Base-by-base conservation (phyloP, 495 filamentous ascomycete species). In the Neurospora sp. region DNA sequence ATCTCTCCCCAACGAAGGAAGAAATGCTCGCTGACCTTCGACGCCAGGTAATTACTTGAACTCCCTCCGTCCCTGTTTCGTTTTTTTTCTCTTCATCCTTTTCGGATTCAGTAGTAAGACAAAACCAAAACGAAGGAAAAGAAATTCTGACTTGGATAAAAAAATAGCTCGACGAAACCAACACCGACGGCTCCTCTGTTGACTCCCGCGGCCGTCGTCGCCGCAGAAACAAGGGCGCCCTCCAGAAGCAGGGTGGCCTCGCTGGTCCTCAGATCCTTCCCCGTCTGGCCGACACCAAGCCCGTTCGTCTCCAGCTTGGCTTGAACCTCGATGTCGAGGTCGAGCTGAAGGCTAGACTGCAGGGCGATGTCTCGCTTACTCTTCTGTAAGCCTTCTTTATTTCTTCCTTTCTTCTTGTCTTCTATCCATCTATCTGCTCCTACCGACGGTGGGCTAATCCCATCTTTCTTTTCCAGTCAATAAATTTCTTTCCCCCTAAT, bases 271-370 rank as follows among this genome's bases (percentile, higher is more conserved):
- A 74, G 1, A 27, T 75, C 14, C 20, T 79, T 2, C 77, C 76
- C 14, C 75, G 78, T 6, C 62, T 78, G 18, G 75, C 79, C 39
- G 77, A 81, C 10, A 78, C 76, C n/a, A 82, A 81, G 74, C 81
- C 81, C 11, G 79, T 82, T 4, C 69, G 76, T 18, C 76, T 82
- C 40, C 78, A 80, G 76, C 73, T 81, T 12, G 79, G 78, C 7
- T 74, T 83, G 70, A 80, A 83, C 71, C 75, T 82, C 48, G 75
- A 83, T 40, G 76, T 83, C 31, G 78, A 83, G 71, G 14, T 82
- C 66, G 79, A 83, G 76, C 72, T 82, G 41, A 78, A 83, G 78
- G 79, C 81, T 1, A 74, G 76, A 66, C 74, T 82, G 23, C 72
- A 81, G 72, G 81, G 81, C 11, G 81, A 83, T 73, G 74, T 83